A percentile compares a stretch with the other conserved stretches of the same genome.
Conservation (phyloP, 2,329 filamentous ascomycete genomes). For the Penicillium sp. region DNA sequence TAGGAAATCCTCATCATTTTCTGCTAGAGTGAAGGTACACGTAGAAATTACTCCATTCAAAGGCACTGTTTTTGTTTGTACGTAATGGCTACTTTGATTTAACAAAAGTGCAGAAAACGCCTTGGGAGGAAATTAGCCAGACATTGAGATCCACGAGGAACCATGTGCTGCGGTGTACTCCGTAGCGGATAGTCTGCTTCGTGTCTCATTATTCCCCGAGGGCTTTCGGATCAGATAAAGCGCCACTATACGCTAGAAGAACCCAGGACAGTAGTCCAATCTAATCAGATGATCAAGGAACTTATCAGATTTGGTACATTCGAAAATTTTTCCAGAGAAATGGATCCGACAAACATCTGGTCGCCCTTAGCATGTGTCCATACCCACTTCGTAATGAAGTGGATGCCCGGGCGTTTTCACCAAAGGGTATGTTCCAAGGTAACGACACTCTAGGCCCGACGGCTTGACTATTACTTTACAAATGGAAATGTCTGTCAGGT, state of each 20-base stretch:
- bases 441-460: background rate
- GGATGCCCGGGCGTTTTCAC: background rate
- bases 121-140: background rate
- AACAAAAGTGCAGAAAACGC: background rate
- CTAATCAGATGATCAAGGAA: slow-evolving; percentile 4
- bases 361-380: background rate
- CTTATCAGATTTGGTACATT: background rate
- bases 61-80: background rate
- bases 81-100: background rate
- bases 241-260: background rate
- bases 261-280: background rate
- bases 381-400: background rate
- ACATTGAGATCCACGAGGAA: background rate
- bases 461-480: background rate
- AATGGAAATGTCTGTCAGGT: background rate
- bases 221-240: slow-evolving; percentile 5
- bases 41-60: background rate
- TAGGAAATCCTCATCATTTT: background rate
- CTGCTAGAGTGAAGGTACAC: background rate
- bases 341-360: background rate
- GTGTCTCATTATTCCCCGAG: background rate
- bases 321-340: background rate
- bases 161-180: background rate
- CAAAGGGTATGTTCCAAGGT: background rate
- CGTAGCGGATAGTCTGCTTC: background rate